phyloP scores from a whole-genome alignment of 2,329 filamentous ascomycete species.

The Fusarium albosuccineum region DNA sequence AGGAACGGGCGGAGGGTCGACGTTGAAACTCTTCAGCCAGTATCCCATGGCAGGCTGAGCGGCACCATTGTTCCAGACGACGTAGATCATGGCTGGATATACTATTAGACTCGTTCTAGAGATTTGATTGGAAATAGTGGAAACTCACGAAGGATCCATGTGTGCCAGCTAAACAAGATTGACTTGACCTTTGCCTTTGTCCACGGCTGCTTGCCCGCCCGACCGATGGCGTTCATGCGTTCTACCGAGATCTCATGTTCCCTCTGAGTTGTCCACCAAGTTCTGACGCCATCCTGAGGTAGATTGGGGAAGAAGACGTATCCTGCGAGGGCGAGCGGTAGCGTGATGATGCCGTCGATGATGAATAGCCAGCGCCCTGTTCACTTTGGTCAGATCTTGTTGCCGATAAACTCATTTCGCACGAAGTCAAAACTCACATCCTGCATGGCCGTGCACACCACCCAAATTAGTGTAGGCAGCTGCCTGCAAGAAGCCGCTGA shows the following conservation, averaged over 20 bases:
- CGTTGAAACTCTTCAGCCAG: conserved; percentile 40
- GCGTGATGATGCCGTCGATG: conserved; percentile 36
- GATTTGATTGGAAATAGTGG: too few relatives aligned
- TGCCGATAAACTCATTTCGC: too few relatives aligned
- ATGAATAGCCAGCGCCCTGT: conserved; percentile 37
- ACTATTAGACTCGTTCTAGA: background rate
- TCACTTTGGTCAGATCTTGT: conserved; percentile 1
- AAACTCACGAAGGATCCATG: conserved; percentile 28
- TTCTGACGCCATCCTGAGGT: conserved; percentile 32
- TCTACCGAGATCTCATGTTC: conserved; percentile 27
- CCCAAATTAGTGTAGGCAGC: conserved; percentile 30
- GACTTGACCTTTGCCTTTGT: conserved; percentile 23
- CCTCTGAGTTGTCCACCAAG: conserved; percentile 35
- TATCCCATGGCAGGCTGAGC: conserved; percentile 35
- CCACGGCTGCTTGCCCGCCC: conserved; percentile 33
- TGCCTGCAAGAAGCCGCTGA: conserved; percentile 32
- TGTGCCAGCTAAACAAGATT: conserved; percentile 33
- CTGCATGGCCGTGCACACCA: conserved; percentile 29
- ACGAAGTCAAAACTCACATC: conserved; percentile 19
- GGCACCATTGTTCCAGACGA: conserved; percentile 36
- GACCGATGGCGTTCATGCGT: conserved; percentile 29
- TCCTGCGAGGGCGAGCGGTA: conserved; percentile 25
- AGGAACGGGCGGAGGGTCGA: conserved; percentile 27
- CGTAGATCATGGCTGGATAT: conserved; percentile 23
- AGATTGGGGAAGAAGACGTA: conserved; percentile 37